Evolutionary conservation across 139 green algal species (phyloP).

Genomic region (Chlorella sorokiniana): DNA sequence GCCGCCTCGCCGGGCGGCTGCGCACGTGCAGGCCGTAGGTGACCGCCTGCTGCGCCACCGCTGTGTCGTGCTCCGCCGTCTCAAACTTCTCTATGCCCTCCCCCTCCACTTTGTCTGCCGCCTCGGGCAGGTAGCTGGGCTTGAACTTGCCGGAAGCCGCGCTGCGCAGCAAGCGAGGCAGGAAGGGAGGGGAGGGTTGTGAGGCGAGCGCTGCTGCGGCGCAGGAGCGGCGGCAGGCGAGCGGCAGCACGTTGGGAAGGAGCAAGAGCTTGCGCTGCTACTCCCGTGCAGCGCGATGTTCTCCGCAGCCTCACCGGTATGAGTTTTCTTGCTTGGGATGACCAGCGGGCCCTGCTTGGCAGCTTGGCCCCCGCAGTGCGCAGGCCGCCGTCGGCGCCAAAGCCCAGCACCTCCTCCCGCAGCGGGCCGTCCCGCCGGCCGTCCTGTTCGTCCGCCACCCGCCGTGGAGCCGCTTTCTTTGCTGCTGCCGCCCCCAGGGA

Average conservation of each 20-base stretch:
- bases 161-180: not conserved
- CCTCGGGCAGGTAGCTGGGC: slow-evolving; percentile 40
- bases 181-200: too few species aligned
- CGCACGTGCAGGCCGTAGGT: slow-evolving; percentile 35
- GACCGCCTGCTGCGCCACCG: slow-evolving; percentile 29
- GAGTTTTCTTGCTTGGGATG: slow-evolving; percentile 46
- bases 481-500: slow-evolving; percentile 1
- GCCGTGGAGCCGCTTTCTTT: not conserved
- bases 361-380: slow-evolving; percentile 1
- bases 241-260: not conserved
- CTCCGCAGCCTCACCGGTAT: slow-evolving; percentile 25
- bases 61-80: slow-evolving; percentile 34
- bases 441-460: not conserved
- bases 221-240: not conserved
- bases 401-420: slow-evolving; percentile 35
- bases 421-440: not conserved
- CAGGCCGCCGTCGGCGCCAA: slow-evolving; percentile 38
- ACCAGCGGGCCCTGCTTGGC: slow-evolving; percentile 4
- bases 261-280: not conserved
- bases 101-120: slow-evolving; percentile 15
- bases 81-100: slow-evolving; percentile 51
- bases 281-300: not conserved
- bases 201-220: too few species aligned
- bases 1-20: not conserved
- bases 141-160: not conserved